Evolutionary conservation across 768 basidiomycete genomes (phyloP), one percentile per base, ranked within the genome.

Genomic region (Mycena capillaripes): DNA sequence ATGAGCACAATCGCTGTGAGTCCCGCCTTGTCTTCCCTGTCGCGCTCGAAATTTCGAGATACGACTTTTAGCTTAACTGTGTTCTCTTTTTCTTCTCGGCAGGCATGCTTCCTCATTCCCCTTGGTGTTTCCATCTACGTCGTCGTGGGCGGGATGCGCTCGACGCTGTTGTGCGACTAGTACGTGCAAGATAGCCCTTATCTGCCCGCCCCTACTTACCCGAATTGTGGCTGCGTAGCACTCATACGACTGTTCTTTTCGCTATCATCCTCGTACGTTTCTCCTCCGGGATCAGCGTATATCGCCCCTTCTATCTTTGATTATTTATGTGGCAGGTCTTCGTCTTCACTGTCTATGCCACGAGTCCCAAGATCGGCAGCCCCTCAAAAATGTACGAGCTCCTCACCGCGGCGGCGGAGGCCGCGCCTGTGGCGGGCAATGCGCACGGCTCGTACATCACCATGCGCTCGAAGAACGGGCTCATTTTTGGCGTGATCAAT

Each of bases 71-170:
- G 16, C 7, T 16, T 16, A 12, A 23, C 4, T 29, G 17, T 16
- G n/a, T 21, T 30, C 40, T 27, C 9, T 29, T 53, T 29, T 30
- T 30, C 29, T n/a, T 52, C 23, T 4, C 25, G 52, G 0, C 57
- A 90, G 89, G 95, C 96, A 0, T 96, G 95, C 79, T 97, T 97
- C 88, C 84, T 98, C 40, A 95, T 96, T 40, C 96, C 96, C 2
- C 79, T 95, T 25, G 95, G 95, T 0, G 97, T 97, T 5, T 89
- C 94, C 0, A 92, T 96, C 74, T 97, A 98, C 78, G 95, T 96
- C 32, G 89, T 95, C 9, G 93, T 93, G 25, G 95, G 95, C 73
- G 93, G 93, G 4, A 95, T 95, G 93, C 90, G 94, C 34, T 93
- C 94, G 3, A 95, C 95, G 0, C 84, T 96, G 3, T 87, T 96